phyloP scores from a whole-genome alignment of 2,329 filamentous ascomycete genomes.

The Calonectria henricotiae region DNA sequence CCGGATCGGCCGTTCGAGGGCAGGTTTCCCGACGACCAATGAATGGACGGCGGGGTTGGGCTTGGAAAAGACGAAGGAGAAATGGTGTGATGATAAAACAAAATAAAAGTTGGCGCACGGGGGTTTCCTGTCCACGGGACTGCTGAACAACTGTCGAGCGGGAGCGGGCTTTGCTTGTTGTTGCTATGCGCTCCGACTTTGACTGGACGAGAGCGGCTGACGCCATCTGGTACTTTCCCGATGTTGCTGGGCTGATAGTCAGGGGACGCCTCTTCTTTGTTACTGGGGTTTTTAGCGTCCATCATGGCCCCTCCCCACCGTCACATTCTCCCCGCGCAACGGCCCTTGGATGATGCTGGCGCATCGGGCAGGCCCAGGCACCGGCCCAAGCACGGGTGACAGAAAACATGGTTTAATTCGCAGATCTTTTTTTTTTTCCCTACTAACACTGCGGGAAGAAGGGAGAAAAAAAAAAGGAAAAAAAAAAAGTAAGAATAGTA shows the following conservation, averaged over 20 bases:
- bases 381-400: constrained; percentile 8
- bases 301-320: neutral
- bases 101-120: too few relatives aligned
- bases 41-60: neutral
- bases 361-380: constrained; percentile 18
- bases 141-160: too few relatives aligned
- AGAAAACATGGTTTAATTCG: neutral
- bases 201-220: constrained; percentile 12
- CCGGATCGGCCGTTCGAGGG: constrained; percentile 12
- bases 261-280: constrained; percentile 11
- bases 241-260: constrained; percentile 20
- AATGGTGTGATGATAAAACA: neutral
- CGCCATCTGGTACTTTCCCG: neutral
- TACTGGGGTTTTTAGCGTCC: constrained; percentile 12
- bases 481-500: too few relatives aligned
- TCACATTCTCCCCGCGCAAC: constrained; percentile 20
- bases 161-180: neutral
- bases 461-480: too few relatives aligned
- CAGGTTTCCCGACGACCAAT: constrained; percentile 21
- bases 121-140: neutral
- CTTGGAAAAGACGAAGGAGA: neutral
- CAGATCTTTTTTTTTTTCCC: too few relatives aligned
- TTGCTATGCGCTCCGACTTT: constrained; percentile 14
- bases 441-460: too few relatives aligned
- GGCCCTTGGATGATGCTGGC: constrained; percentile 15